These are phyloP conservation scores for Spinellus fusiger DNA, from an alignment of 192 early-diverging fungal species.

Conservation along the genomic window DNA sequence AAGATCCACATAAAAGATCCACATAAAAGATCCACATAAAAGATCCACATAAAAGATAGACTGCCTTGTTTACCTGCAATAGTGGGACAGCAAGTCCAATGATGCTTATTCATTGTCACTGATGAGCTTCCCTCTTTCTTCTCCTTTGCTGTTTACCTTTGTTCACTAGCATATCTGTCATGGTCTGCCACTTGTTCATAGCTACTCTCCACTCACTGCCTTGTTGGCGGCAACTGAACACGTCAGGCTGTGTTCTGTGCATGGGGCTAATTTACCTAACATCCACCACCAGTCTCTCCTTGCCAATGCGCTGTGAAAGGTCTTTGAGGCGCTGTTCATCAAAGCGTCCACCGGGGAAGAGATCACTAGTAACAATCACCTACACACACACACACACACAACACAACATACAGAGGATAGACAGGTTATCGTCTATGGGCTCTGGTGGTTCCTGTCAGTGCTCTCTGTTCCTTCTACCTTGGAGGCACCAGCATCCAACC, in stretches of 20 bases:
- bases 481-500: constrained; percentile 80
- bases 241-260: background rate
- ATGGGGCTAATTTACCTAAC: constrained; percentile 45
- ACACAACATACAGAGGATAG: background rate
- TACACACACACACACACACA: too few species aligned
- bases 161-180: constrained; percentile 82
- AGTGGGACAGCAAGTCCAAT: constrained; percentile 47
- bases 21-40: background rate
- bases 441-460: background rate
- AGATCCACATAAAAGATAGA: background rate
- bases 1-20: background rate
- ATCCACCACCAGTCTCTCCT: constrained; percentile 73
- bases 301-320: constrained; percentile 52
- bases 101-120: constrained; percentile 21
- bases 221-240: constrained; percentile 61
- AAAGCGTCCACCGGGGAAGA: constrained; percentile 82
- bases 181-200: constrained; percentile 97
- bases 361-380: constrained; percentile 94
- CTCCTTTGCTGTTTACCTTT: constrained; percentile 43
- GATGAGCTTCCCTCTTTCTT: background rate
- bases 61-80: constrained; percentile 49
- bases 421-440: too few species aligned
- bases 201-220: constrained; percentile 85
- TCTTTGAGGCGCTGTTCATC: constrained; percentile 54
- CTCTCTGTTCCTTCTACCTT: constrained; percentile 46